Conservation (phyloP, 2,329 filamentous ascomycete species). For the Fusarium miscanthi region DNA sequence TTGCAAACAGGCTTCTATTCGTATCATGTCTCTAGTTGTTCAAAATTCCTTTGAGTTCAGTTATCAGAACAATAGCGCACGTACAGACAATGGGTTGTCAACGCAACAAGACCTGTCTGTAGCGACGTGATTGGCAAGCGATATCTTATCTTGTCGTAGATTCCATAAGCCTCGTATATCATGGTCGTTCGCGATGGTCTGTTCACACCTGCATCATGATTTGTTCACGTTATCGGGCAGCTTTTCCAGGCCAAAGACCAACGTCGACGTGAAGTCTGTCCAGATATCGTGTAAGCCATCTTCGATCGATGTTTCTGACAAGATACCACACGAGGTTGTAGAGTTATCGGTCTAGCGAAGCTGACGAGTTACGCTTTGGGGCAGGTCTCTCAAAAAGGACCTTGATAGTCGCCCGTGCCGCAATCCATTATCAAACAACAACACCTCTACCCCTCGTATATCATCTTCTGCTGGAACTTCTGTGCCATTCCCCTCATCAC, state of each 20-base stretch:
- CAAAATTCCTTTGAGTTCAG: background rate
- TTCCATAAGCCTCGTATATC: rapidly evolving
- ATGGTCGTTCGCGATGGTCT: rapidly evolving
- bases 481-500: slow-evolving; percentile 7
- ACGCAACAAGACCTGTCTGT: background rate
- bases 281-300: background rate
- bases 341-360: background rate
- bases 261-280: rapidly evolving
- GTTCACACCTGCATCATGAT: background rate
- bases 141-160: background rate
- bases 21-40: rapidly evolving
- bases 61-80: no score
- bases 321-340: rapidly evolving
- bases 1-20: no score
- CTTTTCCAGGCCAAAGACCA: no score
- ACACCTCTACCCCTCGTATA: background rate
- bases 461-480: background rate
- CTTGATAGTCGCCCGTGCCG: slow-evolving; percentile 4
- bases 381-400: background rate
- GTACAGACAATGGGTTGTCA: background rate
- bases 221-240: background rate
- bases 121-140: background rate
- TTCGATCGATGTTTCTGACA: background rate
- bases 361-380: background rate
- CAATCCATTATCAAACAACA: background rate